Percentiles rank a stretch among this genome's conserved stretches.
phyloP scores from a whole-genome alignment of 768 basidiomycete genomes.

The Pleurotus ostreatus region DNA sequence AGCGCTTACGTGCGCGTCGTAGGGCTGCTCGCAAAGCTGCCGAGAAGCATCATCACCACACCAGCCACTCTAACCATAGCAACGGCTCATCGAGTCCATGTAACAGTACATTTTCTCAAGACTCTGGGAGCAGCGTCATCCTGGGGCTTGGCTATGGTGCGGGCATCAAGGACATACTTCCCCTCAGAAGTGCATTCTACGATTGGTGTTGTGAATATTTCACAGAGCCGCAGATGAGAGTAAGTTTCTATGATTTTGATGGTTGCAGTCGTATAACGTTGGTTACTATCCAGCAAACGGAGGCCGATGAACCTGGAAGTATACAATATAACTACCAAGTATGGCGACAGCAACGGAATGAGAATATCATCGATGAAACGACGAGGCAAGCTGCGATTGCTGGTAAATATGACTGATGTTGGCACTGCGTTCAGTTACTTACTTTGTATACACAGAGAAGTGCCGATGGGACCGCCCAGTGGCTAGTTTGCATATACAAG shows the following conservation, averaged over 20 bases:
- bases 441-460: slow-evolving; percentile 34
- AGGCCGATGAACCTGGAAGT: slow-evolving; percentile 94
- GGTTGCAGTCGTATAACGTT: slow-evolving; percentile 10
- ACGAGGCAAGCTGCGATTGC: slow-evolving; percentile 67
- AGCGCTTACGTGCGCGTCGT: slow-evolving; percentile 73
- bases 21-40: slow-evolving; percentile 23
- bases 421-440: too few relatives aligned
- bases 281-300: slow-evolving; percentile 63
- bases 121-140: slow-evolving; percentile 66
- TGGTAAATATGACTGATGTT: slow-evolving; percentile 34
- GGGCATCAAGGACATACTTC: slow-evolving; percentile 80
- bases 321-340: slow-evolving; percentile 92
- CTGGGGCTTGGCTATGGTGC: slow-evolving; percentile 76
- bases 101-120: slow-evolving; percentile 74
- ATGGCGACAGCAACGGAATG: slow-evolving; percentile 91
- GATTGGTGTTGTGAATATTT: slow-evolving; percentile 98
- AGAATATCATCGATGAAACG: slow-evolving; percentile 69
- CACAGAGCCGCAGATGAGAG: slow-evolving; percentile 98
- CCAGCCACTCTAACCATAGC: slow-evolving; percentile 25
- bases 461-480: slow-evolving; percentile 74
- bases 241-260: slow-evolving; percentile 24
- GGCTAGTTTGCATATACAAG: slow-evolving; percentile 53
- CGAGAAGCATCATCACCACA: slow-evolving; percentile 34
- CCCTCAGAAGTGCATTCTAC: slow-evolving; percentile 87
- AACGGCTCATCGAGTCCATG: slow-evolving; percentile 61